Base-by-base conservation (phyloP, 2,329 filamentous ascomycete genomes). In the Aspergillus aculeatinus region DNA sequence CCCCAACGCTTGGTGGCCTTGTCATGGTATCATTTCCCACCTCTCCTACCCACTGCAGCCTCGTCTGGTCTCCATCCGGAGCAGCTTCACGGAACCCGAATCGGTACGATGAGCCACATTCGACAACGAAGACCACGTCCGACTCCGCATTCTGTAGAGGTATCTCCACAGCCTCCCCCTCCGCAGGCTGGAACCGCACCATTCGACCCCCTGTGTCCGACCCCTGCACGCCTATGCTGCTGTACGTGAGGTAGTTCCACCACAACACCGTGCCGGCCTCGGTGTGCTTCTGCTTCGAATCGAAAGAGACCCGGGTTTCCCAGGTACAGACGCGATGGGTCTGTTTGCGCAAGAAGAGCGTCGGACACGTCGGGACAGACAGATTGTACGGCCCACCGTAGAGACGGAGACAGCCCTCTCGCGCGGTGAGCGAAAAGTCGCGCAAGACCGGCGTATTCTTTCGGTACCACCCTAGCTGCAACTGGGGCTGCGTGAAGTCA, bases 331-430 rank as follows among this genome's bases (percentile, higher is more conserved):
- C 67, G 10, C 76, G 79, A 0, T 79, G 74, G 0, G 74, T 77
- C 66, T 87, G 84, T 59, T 86, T 86, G 9, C 84, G 77, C 2
- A 86, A 68, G 2, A 86, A 76, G 64, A 85, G 76, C 0, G 83
- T 81, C 0, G 84, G 82, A 21, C 78, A 78, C 19, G 81, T 79
- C 0, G 83, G 82, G 11, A 77, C 79, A 0, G 76, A 78, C 0
- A 87, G 76, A 4, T 77, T 77, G 61, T 83, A 86, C 9, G 82
- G 81, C 14, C 80, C 81, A 0, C 84, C 84, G 59, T 81, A 77
- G 0, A 87, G 67, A 4, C 82, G 79, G 1, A 86, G 71, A 51
- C 74, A 68, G 0, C 77, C 76, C 0, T 79, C 77, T 1, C 76
- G 71, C 39, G 81, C 79, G 0, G 71, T 76, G 29, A 86, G 71